Percentiles rank a stretch among this genome's conserved stretches.
Evolutionary conservation across 2,329 filamentous ascomycete genomes (phyloP).

Genomic region (Cladosporium velox): DNA sequence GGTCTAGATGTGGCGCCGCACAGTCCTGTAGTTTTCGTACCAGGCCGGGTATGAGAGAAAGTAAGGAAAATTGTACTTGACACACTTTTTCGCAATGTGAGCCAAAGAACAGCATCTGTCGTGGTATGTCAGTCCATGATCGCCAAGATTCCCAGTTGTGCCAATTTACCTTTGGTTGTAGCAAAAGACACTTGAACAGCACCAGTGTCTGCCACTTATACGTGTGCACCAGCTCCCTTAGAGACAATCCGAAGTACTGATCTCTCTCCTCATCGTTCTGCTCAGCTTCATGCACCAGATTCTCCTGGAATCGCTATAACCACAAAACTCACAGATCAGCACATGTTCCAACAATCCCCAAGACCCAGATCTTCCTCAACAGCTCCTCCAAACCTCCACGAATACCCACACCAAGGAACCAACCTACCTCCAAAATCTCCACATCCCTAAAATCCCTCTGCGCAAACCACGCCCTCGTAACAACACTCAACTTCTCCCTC

Average conservation of each 20-base stretch:
- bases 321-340: conserved; percentile 23
- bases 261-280: conserved; percentile 74
- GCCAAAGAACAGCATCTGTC: conserved; percentile 95
- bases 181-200: conserved; percentile 85
- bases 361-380: neutral
- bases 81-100: conserved; percentile 93
- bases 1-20: conserved; percentile 88
- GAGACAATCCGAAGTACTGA: conserved; percentile 72
- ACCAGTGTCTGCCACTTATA: conserved; percentile 95
- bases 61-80: conserved; percentile 97
- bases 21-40: conserved; percentile 91
- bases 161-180: conserved; percentile 81
- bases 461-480: conserved; percentile 94
- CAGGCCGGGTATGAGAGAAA: conserved; percentile 91
- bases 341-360: conserved; percentile 2
- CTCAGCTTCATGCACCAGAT: conserved; percentile 61
- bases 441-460: conserved; percentile 91
- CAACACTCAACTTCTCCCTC: conserved; percentile 83
- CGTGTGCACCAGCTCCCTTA: conserved; percentile 82
- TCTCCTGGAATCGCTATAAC: conserved; percentile 79
- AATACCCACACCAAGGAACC: conserved; percentile 15
- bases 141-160: conserved; percentile 54
- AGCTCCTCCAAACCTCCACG: neutral
- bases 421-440: conserved; percentile 72
- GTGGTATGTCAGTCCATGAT: neutral